A percentile compares a stretch with the other conserved stretches of the same genome.
Evolutionary conservation across 2,329 filamentous ascomycete species (phyloP).

Genomic region (Amesomyces nigricolor): DNA sequence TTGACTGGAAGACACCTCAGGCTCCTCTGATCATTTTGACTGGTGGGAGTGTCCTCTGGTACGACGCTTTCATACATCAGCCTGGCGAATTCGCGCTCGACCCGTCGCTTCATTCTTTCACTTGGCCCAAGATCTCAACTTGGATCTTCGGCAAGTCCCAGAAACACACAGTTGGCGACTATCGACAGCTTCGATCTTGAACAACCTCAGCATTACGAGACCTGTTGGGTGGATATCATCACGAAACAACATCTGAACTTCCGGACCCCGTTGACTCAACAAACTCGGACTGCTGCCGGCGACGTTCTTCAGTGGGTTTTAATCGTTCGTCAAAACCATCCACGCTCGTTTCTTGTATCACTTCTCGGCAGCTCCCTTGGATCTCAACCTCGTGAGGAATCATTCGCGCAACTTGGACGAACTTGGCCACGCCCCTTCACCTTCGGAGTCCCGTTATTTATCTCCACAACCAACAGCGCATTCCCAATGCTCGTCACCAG

Average conservation of each 20-base stretch:
- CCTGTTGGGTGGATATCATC: slow-evolving; percentile 25
- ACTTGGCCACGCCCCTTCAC: neutral
- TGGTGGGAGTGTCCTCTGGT: slow-evolving; percentile 20
- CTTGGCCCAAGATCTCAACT: slow-evolving; percentile 18
- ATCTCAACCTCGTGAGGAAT: neutral
- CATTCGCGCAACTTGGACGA: slow-evolving; percentile 15
- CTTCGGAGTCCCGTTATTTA: slow-evolving; percentile 14
- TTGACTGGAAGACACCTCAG: slow-evolving; percentile 14
- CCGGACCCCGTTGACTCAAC: slow-evolving; percentile 18
- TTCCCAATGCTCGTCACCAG: slow-evolving; percentile 53
- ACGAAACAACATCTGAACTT: slow-evolving; percentile 18
- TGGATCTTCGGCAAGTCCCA: slow-evolving; percentile 26
- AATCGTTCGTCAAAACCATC: slow-evolving; percentile 8
- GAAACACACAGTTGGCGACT: neutral
- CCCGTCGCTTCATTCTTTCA: slow-evolving; percentile 10
- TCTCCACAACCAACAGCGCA: slow-evolving; percentile 20
- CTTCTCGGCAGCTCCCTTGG: slow-evolving; percentile 4
- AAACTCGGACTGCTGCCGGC: slow-evolving; percentile 17
- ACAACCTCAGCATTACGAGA: slow-evolving; percentile 3
- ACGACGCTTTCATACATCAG: slow-evolving; percentile 20
- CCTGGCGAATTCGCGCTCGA: slow-evolving; percentile 16
- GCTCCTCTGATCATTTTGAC: slow-evolving; percentile 28
- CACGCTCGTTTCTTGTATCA: slow-evolving; percentile 16
- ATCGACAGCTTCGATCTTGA: too few relatives aligned
- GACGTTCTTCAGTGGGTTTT: slow-evolving; percentile 18